Percentiles rank a stretch among this genome's conserved stretches.
These are phyloP conservation scores for Fraxinus floribunda DNA, from an alignment of 305 asterid species.

Conservation along the genomic window DNA sequence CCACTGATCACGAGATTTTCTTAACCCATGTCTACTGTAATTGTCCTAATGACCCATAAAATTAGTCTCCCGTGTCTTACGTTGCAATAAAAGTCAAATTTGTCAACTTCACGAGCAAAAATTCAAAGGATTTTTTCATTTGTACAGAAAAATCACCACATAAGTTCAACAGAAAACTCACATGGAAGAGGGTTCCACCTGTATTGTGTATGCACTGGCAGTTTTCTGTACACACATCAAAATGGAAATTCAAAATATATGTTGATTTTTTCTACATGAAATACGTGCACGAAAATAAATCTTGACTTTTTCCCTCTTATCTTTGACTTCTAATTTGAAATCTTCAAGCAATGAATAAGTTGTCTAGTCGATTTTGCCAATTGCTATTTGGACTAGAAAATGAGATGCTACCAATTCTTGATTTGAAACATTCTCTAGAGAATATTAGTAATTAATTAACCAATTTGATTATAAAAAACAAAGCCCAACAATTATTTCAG, in stretches of 20 bases:
- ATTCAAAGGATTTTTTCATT: no score
- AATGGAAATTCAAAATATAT: no score
- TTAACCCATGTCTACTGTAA: background rate
- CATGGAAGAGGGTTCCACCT: no score
- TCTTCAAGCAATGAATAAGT: background rate
- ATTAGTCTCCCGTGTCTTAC: background rate
- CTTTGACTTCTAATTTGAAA: background rate
- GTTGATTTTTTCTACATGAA: background rate
- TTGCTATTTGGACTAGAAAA: background rate
- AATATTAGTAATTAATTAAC: background rate
- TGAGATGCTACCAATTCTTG: background rate
- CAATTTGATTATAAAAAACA: background rate
- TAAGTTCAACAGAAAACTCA: no score
- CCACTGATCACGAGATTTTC: background rate
- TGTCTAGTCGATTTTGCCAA: background rate
- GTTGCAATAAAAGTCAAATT: background rate
- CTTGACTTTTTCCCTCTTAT: background rate
- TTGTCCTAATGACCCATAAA: background rate
- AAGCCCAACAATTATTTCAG: background rate
- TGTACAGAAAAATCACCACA: no score
- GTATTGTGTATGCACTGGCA: no score
- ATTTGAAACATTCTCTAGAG: background rate
- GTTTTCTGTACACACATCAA: no score
- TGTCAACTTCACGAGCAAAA: background rate
- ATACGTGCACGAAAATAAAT: background rate